A percentile compares a stretch with the other conserved stretches of the same genome.
Conservation (phyloP, 129 eudicot species). For the Solidago caesia region DNA sequence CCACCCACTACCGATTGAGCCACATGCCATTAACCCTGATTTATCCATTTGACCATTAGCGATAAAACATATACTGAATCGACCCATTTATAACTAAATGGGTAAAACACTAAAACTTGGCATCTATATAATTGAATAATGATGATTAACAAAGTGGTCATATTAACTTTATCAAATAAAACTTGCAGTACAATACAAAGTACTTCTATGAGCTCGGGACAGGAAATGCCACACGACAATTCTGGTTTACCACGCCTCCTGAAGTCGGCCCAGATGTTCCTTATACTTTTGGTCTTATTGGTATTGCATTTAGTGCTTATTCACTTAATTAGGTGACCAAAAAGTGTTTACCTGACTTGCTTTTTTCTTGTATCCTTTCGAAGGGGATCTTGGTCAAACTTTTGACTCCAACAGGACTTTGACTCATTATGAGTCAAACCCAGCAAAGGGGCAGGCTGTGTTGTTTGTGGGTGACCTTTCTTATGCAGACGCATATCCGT, state of each 20-base stretch:
- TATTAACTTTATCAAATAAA: background rate
- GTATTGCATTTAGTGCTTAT: slow-evolving; percentile 36
- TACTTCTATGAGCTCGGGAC: slow-evolving; percentile 69
- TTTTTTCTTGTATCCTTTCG: slow-evolving; percentile 7
- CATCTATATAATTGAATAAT: background rate
- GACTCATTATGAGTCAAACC: slow-evolving; percentile 72
- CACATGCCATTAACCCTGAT: background rate
- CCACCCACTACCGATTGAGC: too few species aligned
- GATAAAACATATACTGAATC: background rate
- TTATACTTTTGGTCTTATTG: slow-evolving; percentile 92
- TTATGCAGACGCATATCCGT: slow-evolving; percentile 73
- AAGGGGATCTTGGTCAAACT: slow-evolving; percentile 96
- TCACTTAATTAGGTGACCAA: background rate
- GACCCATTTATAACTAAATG: background rate
- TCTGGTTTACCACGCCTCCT: slow-evolving; percentile 93
- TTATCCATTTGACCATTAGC: background rate
- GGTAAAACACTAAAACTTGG: background rate
- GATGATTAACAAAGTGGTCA: slow-evolving; percentile 5
- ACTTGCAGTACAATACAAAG: slow-evolving; percentile 74
- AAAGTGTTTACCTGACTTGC: slow-evolving; percentile 4
- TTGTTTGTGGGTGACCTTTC: slow-evolving; percentile 88
- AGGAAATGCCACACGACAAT: slow-evolving; percentile 49
- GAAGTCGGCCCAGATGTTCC: slow-evolving; percentile 83
- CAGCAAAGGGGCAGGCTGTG: slow-evolving; percentile 68
- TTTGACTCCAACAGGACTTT: slow-evolving; percentile 75